phyloP scores from a whole-genome alignment of 345 rosid species.

The Passiflora organensis region DNA sequence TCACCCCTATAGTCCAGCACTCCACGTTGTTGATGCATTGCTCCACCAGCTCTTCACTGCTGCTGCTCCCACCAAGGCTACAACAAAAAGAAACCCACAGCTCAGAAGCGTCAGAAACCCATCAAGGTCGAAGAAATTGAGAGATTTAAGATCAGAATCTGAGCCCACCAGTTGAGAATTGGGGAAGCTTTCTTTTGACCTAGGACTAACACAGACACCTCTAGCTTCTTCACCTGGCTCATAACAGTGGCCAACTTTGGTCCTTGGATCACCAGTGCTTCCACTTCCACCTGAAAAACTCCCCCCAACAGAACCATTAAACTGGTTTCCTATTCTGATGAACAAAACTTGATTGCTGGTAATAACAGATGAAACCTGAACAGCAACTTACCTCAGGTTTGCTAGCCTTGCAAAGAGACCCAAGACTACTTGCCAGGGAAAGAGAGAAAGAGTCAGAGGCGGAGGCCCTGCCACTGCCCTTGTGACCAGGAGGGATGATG shows the following conservation, averaged over 20 bases:
- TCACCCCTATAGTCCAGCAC: conserved; percentile 86
- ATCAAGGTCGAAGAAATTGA: conserved; percentile 3
- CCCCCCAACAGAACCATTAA: conserved; percentile 7
- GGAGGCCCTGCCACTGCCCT: too few relatives aligned
- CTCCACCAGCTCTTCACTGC: conserved; percentile 71
- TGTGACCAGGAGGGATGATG: conserved; percentile 45
- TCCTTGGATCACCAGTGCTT: conserved; percentile 81
- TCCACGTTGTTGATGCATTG: conserved; percentile 68
- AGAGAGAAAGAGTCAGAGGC: conserved; percentile 32
- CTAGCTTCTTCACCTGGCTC: conserved; percentile 94
- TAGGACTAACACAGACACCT: conserved; percentile 74
- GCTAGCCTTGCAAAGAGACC: conserved; percentile 82
- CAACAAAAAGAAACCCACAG: conserved; percentile 7
- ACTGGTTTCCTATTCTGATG: too few relatives aligned
- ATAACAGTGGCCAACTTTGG: conserved; percentile 74
- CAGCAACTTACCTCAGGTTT: conserved; percentile 64
- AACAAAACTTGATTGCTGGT: too few relatives aligned
- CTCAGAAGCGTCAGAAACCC: background rate
- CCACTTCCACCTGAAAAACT: conserved; percentile 71
- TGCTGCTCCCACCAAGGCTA: conserved; percentile 71
- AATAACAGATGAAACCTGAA: too few relatives aligned
- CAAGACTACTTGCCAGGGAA: conserved; percentile 66
- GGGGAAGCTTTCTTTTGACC: conserved; percentile 75
- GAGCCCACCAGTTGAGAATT: conserved; percentile 53
- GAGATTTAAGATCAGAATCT: background rate